Evolutionary conservation across 345 rosid genomes (phyloP), one percentile per base, ranked within the genome.

Genomic region (Conringia planisiliqua): DNA sequence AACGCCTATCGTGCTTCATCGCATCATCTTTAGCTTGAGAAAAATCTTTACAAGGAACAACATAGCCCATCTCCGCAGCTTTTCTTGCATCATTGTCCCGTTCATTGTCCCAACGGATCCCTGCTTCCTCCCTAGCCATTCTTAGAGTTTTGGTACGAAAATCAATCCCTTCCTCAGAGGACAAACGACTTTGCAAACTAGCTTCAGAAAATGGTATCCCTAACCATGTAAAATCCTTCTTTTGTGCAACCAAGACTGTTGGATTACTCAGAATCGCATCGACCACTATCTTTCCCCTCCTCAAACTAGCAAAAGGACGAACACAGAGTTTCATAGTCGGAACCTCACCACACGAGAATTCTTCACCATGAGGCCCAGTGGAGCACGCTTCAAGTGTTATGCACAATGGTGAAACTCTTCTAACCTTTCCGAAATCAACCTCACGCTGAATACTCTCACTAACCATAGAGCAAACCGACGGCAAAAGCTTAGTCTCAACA

Each of bases 131-230:
- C 81, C 93, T 82, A 0, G 93, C 82, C 42, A 84, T 13, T 81
- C 97, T 87, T 75, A 95, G 87, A 76, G 85, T 83, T 80, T 86
- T 88, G 5, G 98, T 90, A 20, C 98, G 96, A 80, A 82, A 82
- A 81, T 91, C 98, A 83, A 94, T 90, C 66, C 98, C 98, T 82
- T 94, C 98, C 78, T 91, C 96, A 40, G 82, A 82, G 55, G 97
- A 88, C 33, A 79, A 82, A 78, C 77, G 97, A 78, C 83, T 82
- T 51, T 76, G 89, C 20, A 81, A 67, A 79, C 84, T 69, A 56
- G 71, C 82, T 63, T 94, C 97, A 65, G 87, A 84, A 3, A 79
- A 55, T 33, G 97, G 96, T 77, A 91, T 85, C 35, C 98, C 98
- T 66, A 94, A 78, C 98, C 98, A 94, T 42, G 93, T 83, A 70